Percentiles rank a stretch among this genome's conserved stretches.
These are phyloP conservation scores for Pestalotiopsis sp. DNA, from an alignment of 2,329 filamentous ascomycete species.

Conservation along the genomic window DNA sequence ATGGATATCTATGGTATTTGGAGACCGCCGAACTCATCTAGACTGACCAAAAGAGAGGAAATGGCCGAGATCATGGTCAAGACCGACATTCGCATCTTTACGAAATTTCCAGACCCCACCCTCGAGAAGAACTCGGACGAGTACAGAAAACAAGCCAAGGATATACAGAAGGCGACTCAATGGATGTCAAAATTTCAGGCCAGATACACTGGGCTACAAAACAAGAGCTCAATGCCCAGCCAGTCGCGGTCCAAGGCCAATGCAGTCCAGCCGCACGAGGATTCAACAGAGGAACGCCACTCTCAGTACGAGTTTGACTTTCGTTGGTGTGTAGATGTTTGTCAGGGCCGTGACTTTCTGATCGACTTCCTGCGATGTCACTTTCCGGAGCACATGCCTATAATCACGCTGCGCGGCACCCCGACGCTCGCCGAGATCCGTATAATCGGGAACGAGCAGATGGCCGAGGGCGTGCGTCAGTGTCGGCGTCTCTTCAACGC, in stretches of 20 bases:
- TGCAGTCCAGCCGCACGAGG: not conserved
- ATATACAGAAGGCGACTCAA: conserved; percentile 14
- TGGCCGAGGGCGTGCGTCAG: conserved; percentile 14
- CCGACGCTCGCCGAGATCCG: conserved; percentile 23
- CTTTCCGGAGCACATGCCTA: conserved; percentile 18
- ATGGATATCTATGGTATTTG: not conserved
- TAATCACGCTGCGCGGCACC: conserved; percentile 15
- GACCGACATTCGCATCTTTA: conserved; percentile 15
- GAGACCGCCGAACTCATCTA: not conserved
- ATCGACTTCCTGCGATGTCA: conserved; percentile 19
- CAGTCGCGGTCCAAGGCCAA: too few relatives aligned
- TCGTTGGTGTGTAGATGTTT: conserved; percentile 1
- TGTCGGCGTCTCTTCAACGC: conserved; percentile 25
- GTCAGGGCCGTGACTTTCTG: conserved; percentile 20
- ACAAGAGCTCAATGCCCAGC: not conserved
- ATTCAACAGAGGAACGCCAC: not conserved
- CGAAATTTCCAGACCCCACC: conserved; percentile 2
- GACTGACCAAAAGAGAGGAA: not conserved
- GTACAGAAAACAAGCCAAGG: conserved; percentile 13
- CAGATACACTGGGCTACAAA: not conserved
- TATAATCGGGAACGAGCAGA: conserved; percentile 24
- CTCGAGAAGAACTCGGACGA: conserved; percentile 12
- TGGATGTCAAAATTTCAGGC: conserved; percentile 7
- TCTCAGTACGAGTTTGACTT: conserved; percentile 11
- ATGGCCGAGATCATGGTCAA: not conserved